Evolutionary conservation across 352 stramenopile species (phyloP).

Genomic region (Pilasporangium apinafurcum): DNA sequence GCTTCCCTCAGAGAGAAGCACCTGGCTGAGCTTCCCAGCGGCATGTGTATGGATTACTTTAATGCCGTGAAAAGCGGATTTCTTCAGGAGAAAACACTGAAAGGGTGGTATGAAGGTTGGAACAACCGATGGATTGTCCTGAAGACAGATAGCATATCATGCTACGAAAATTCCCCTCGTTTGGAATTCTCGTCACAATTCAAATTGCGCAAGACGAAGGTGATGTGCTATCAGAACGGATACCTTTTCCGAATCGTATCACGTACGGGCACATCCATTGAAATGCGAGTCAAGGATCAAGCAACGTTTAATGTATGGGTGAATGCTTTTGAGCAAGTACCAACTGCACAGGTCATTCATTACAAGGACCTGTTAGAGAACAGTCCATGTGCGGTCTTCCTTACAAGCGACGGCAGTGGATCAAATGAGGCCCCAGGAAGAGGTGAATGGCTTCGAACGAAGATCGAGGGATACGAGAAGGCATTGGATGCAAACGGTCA

Average conservation of each 20-base stretch:
- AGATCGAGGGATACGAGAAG: slow-evolving; percentile 72
- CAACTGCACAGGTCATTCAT: slow-evolving; percentile 44
- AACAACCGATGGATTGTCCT: slow-evolving; percentile 78
- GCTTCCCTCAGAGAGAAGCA: slow-evolving; percentile 12
- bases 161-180: slow-evolving; percentile 76
- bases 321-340: slow-evolving; percentile 52
- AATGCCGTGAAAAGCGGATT: slow-evolving; percentile 68
- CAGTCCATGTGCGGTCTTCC: slow-evolving; percentile 66
- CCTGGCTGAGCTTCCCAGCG: slow-evolving; percentile 44
- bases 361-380: slow-evolving; percentile 79
- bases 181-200: slow-evolving; percentile 72
- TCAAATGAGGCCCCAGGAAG: slow-evolving; percentile 5
- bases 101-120: slow-evolving; percentile 82
- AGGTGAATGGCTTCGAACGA: slow-evolving; percentile 69
- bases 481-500: slow-evolving; percentile 63
- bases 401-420: slow-evolving; percentile 41
- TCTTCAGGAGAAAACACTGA: slow-evolving; percentile 62
- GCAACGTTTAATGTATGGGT: slow-evolving; percentile 73
- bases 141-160: slow-evolving; percentile 65
- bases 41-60: slow-evolving; percentile 74
- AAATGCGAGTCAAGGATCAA: slow-evolving; percentile 78
- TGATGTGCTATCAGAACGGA: slow-evolving; percentile 65
- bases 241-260: slow-evolving; percentile 80
- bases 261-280: slow-evolving; percentile 51
- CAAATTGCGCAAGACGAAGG: slow-evolving; percentile 50